Evolutionary conservation across 306 rosid species (phyloP), one percentile per base, ranked within the genome.

Genomic region (Astragalus glycyphyllos): DNA sequence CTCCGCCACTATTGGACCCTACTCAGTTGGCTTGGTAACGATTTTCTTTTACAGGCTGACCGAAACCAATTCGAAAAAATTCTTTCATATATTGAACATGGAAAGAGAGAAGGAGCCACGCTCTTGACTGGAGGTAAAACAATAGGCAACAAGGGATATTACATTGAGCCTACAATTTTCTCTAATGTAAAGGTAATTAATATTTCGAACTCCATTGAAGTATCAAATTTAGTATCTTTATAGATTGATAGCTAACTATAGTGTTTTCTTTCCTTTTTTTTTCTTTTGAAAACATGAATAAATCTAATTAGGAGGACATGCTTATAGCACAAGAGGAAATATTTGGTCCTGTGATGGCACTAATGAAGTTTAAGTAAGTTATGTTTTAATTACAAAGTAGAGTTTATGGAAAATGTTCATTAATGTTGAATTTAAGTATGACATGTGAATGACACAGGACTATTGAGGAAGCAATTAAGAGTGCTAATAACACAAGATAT

Each of bases 41-140:
- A 4, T 38, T 74, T 37, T 64, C 31, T 37, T 12, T 12, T 78
- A 29, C 73, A 90, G 96, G 87, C 84, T 16, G 85, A 89, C 57
- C 86, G 48, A 74, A 73, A 51, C 15, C 96, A 89, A 68, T 75
- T 85, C 4, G 84, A 92, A 3, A 89, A 83, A 72, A 86, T 92
- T 26, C 74, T 87, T 42, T 54, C 74, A 11, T 86, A 87, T 76
- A 89, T 92, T 40, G 97, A 89, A 46, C 86, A 85, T 35, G 97
- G 96, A 34, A 92, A 85, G 72, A 92, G 62, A 58, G 91, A 86
- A 80, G 97, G 97, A 64, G 97, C 96, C 3, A 92, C 91, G 8
- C 70, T 92, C 71, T 69, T 89, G 60, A 81, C 87, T 0, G 97
- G 97, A 1, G 97, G 97, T 8, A 89, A 83, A 41, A 71, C 77